A percentile compares a stretch with the other conserved stretches of the same genome.
Conservation (phyloP, 805 yeast species). For the Hanseniaspora pseudoguilliermondii region DNA sequence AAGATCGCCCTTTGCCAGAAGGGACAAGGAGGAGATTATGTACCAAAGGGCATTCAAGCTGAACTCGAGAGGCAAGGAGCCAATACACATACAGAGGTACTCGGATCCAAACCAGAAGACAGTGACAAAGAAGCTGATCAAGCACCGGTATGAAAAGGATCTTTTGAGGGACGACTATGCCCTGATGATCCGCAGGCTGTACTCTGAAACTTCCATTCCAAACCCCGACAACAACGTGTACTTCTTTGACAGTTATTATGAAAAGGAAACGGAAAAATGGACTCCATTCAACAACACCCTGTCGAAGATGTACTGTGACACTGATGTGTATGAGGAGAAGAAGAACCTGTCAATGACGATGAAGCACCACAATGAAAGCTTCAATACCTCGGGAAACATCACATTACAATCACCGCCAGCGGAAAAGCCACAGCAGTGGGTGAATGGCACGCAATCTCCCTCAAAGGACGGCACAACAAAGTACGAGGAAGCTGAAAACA, state of each 20-base stretch:
- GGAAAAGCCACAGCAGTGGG: neutral
- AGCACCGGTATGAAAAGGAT: conserved; percentile 26
- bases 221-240: conserved; percentile 6
- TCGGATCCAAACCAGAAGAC: conserved; percentile 19
- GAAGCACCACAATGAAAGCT: neutral
- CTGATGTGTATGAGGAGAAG: neutral
- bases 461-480: conserved; percentile 2
- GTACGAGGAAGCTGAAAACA: conserved; percentile 1
- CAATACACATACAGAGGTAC: neutral
- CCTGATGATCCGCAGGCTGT: conserved; percentile 22
- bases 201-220: conserved; percentile 25
- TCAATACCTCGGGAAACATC: neutral
- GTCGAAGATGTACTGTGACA: neutral
- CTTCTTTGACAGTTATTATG: neutral
- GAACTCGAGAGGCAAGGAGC: neutral
- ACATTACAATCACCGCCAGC: neutral
- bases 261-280: neutral
- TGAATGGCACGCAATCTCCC: neutral
- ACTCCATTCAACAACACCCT: neutral
- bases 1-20: conserved; percentile 69
- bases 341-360: neutral
- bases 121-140: conserved; percentile 20
- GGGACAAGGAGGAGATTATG: conserved; percentile 20
- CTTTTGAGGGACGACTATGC: conserved; percentile 24
- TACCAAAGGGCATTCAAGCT: conserved; percentile 9